These are phyloP conservation scores for Trametes maxima DNA, from an alignment of 768 basidiomycete genomes.

Conservation along the genomic window DNA sequence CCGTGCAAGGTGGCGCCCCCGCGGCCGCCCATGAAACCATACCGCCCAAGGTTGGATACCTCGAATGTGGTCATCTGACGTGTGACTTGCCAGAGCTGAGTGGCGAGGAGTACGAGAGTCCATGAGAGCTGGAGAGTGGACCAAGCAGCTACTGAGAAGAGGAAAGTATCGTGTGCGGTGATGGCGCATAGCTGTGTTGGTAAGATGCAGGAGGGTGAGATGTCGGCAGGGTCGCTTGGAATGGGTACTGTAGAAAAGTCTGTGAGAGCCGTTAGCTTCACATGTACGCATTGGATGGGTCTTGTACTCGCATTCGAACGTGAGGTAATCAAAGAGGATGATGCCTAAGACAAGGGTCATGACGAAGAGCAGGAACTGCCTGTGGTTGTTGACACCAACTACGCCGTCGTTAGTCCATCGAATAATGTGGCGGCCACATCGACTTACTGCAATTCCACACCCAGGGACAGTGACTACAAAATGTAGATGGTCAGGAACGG, in stretches of 20 bases:
- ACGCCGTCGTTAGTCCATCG: slow-evolving; percentile 6
- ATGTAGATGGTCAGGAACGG: background rate
- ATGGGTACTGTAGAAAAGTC: slow-evolving; percentile 55
- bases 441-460: slow-evolving; percentile 94
- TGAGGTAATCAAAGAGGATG: slow-evolving; percentile 78
- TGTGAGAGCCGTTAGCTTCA: slow-evolving; percentile 31
- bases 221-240: slow-evolving; percentile 37
- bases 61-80: slow-evolving; percentile 96
- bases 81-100: slow-evolving; percentile 90
- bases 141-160: slow-evolving; percentile 82
- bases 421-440: background rate
- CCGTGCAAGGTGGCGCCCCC: slow-evolving; percentile 65
- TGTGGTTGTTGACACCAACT: slow-evolving; percentile 94
- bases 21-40: slow-evolving; percentile 95
- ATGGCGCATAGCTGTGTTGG: slow-evolving; percentile 70
- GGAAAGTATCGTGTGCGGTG: slow-evolving; percentile 77
- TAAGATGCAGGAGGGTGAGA: slow-evolving; percentile 68
- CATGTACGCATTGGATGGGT: background rate
- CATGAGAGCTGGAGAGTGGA: slow-evolving; percentile 92
- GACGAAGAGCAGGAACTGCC: slow-evolving; percentile 95
- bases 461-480: slow-evolving; percentile 92
- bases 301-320: slow-evolving; percentile 69
- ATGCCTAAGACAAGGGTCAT: slow-evolving; percentile 83
- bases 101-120: slow-evolving; percentile 85
- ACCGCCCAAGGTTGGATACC: slow-evolving; percentile 92